A percentile compares a stretch with the other conserved stretches of the same genome.
Conservation (phyloP, 352 stramenopile species). For the Detonula confervacea region DNA sequence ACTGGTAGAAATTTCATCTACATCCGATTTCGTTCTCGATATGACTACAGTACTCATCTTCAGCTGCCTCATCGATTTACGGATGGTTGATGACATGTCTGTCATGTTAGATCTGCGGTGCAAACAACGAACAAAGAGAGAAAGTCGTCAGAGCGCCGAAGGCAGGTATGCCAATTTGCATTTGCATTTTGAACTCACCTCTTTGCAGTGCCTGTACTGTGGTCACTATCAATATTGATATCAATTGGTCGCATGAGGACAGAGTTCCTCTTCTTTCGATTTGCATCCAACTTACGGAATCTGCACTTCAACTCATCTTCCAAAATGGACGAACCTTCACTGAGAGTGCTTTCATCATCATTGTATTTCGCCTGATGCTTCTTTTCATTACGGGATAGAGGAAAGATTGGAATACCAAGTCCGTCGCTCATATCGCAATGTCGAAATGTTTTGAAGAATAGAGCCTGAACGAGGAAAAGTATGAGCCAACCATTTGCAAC, state of each 20-base stretch:
- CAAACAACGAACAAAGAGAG: background rate
- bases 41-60: conserved; percentile 25
- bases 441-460: conserved; percentile 85
- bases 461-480: conserved; percentile 62
- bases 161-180: too few relatives aligned
- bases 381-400: conserved; percentile 75
- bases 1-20: conserved; percentile 67
- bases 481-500: conserved; percentile 19
- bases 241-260: conserved; percentile 53
- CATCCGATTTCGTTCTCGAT: conserved; percentile 57
- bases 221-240: conserved; percentile 22
- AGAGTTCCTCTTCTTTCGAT: conserved; percentile 58
- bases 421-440: conserved; percentile 60
- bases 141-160: too few relatives aligned
- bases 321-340: conserved; percentile 44
- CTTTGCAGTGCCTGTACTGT: conserved; percentile 39
- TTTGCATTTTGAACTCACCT: conserved; percentile 35
- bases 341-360: conserved; percentile 71
- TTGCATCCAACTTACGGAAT: conserved; percentile 69
- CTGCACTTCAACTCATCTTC: conserved; percentile 48
- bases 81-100: conserved; percentile 34
- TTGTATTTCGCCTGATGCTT: conserved; percentile 76
- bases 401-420: conserved; percentile 81
- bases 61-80: conserved; percentile 19
- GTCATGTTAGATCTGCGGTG: conserved; percentile 36